Conservation (phyloP, 805 yeast genomes). For the Nakazawaea peltata region DNA sequence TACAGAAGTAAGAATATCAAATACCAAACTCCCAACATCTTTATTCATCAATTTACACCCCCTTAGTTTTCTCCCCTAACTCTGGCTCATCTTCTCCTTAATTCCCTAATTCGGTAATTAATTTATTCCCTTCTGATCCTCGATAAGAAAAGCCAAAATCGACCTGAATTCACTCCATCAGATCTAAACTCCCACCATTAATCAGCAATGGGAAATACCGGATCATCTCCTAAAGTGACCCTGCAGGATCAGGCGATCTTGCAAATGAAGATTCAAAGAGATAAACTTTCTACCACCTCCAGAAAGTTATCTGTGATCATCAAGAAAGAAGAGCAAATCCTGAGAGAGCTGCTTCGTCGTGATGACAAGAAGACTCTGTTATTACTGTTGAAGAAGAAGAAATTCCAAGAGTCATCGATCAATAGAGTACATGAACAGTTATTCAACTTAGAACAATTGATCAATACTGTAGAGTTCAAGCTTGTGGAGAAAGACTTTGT, state of each 20-base stretch:
- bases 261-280: conserved; percentile 84
- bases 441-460: conserved; percentile 69
- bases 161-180: no score
- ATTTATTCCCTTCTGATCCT: no score
- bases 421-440: conserved; percentile 69
- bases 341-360: conserved; percentile 42
- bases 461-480: conserved; percentile 80
- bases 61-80: no score
- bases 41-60: no score
- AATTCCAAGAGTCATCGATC: conserved; percentile 73
- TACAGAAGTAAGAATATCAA: no score
- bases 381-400: conserved; percentile 64
- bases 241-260: conserved; percentile 80
- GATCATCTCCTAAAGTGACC: conserved; percentile 53
- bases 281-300: conserved; percentile 70
- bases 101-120: no score
- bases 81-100: no score
- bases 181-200: no score
- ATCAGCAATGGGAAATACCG: conserved; percentile 28
- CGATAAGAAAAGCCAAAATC: no score
- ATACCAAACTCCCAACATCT: no score
- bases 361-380: conserved; percentile 57
- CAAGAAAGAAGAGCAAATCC: conserved; percentile 52
- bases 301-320: conserved; percentile 49
- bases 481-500: conserved; percentile 80